Base-by-base conservation (phyloP, 495 filamentous ascomycete genomes). In the Annulohypoxylon maeteangense region DNA sequence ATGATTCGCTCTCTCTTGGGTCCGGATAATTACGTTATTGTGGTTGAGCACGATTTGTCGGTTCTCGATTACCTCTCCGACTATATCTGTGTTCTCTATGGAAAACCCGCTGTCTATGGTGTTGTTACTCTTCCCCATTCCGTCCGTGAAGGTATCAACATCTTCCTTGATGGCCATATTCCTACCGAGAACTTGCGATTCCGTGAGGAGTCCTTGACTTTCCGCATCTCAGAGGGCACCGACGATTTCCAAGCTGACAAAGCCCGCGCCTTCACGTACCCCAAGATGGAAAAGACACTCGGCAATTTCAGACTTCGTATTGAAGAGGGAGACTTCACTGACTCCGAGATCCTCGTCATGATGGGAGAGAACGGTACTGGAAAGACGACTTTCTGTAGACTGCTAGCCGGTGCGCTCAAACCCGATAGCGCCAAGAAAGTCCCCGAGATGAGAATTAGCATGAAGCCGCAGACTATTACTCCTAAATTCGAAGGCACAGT, bases 401-500 rank as follows among this genome's bases (percentile, higher is more conserved):
- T 99, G 84, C 87, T 99, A 63, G 95, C 96, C 65, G 96, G 96
- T 74, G 92, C 91, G 36, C 86, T 95, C 76, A 93, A 97, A 80
- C 96, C 95, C 36, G 95, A 99, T 71, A 88, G 88, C 58, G 85
- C 74, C 40, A 82, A 86, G 69, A 90, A 88, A 61, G 87, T 99
- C 2, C 95, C 95, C 11, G 89, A 90, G 67, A 95, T 99, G 94
- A 93, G 91, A 84, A 95, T 99, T 76, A 93, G 90, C 85, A 95
- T 98, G 95, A 98, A 99, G 88, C 95, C 96, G 22, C 95, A 99
- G 84, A 99, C 96, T 80, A 98, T 99, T 74, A 99, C 93, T 2
- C 95, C 95, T 73, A 98, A 97, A 82, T 99, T 98, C 80, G 88
- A 91, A 71, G 93, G 93, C 62, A 96, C 93, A 12, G 93, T 96